phyloP scores from a whole-genome alignment of 805 yeast genomes.

The Barnettozyma vustinii region DNA sequence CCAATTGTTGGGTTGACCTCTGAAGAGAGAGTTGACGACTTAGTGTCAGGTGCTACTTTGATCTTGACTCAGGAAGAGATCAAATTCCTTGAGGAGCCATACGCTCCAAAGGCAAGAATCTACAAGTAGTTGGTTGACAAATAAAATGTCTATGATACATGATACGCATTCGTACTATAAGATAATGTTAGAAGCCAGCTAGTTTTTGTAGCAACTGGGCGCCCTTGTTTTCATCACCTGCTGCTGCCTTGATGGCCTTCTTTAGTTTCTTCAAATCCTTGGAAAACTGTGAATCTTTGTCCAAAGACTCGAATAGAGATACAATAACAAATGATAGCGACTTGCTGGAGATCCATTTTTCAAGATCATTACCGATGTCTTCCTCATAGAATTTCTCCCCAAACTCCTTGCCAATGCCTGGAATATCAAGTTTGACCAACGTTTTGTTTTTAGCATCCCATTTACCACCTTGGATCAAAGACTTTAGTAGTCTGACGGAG shows the following conservation, averaged over 20 bases:
- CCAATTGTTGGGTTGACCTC: background rate
- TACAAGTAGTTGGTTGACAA: background rate
- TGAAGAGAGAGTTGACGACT: background rate
- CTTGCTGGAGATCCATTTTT: slow-evolving; percentile 63
- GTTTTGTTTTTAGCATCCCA: slow-evolving; percentile 64
- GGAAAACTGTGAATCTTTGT: slow-evolving; percentile 40
- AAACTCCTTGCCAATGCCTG: slow-evolving; percentile 53
- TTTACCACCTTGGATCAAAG: slow-evolving; percentile 80
- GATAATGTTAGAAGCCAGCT: slow-evolving; percentile 13
- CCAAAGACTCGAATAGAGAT: slow-evolving; percentile 66
- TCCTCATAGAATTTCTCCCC: slow-evolving; percentile 49
- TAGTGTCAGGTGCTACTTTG: background rate
- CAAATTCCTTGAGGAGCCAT: slow-evolving; percentile 30
- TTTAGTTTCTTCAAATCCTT: slow-evolving; percentile 48
- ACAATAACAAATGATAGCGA: slow-evolving; percentile 79
- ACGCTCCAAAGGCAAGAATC: background rate
- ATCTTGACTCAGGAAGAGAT: background rate
- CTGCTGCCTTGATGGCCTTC: slow-evolving; percentile 38
- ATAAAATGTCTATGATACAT: background rate
- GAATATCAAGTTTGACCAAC: slow-evolving; percentile 38
- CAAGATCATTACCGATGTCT: slow-evolving; percentile 49
- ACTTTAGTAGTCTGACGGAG: slow-evolving; percentile 66
- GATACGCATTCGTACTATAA: background rate
- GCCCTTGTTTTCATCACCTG: slow-evolving; percentile 55
- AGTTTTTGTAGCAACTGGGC: slow-evolving; percentile 46